These are phyloP conservation scores for Stephanodiscus triporus DNA, from an alignment of 108 stramenopile genomes.

Conservation along the genomic window DNA sequence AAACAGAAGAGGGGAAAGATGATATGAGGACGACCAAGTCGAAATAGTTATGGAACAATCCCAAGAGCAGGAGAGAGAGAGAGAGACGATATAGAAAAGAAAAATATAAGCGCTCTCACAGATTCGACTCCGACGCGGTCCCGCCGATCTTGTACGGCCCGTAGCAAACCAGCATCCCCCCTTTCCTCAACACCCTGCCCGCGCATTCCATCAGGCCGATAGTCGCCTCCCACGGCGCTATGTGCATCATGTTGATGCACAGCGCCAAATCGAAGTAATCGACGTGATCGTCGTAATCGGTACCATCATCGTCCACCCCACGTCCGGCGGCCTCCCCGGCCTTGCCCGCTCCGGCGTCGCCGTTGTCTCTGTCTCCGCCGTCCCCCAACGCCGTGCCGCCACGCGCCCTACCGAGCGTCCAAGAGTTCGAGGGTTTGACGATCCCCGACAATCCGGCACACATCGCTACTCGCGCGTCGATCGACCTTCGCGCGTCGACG, in stretches of 20 bases:
- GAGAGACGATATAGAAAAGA: neutral
- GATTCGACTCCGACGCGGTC: conserved; percentile 75
- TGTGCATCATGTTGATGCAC: conserved; percentile 90
- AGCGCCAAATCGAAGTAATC: conserved; percentile 61
- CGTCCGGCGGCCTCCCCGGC: conserved; percentile 14
- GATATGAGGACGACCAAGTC: neutral
- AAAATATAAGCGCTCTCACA: conserved; percentile 50
- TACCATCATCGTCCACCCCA: too few species aligned
- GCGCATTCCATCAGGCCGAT: conserved; percentile 75
- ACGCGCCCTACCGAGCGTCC: conserved; percentile 23
- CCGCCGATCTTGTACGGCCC: conserved; percentile 79
- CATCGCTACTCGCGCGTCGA: conserved; percentile 34
- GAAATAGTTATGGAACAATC: neutral
- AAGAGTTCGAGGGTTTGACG: conserved; percentile 1
- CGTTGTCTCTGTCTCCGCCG: conserved; percentile 12
- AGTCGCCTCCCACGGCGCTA: conserved; percentile 85
- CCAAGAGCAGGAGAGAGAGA: neutral
- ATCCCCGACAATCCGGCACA: neutral
- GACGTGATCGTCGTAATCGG: neutral
- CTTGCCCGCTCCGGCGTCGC: conserved; percentile 17
- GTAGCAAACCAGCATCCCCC: conserved; percentile 71
- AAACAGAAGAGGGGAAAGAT: neutral
- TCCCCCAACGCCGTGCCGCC: conserved; percentile 29
- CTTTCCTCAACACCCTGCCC: conserved; percentile 38
- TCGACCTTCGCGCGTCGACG: conserved; percentile 16